phyloP scores from a whole-genome alignment of 1,284 basidiomycete genomes.

The Fomes fomentarius region DNA sequence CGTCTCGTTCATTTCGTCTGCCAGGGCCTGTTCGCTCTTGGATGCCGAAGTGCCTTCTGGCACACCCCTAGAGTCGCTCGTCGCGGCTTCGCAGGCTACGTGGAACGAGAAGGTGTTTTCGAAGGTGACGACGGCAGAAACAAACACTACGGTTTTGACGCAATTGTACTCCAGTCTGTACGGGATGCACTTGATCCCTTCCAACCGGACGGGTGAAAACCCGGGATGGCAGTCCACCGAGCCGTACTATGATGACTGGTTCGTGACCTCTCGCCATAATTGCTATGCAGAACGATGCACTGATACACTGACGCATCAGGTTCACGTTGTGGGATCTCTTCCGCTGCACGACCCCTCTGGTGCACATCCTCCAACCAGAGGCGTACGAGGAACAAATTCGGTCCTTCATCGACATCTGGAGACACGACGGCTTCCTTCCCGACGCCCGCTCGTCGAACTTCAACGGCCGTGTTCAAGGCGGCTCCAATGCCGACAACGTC shows the following conservation, averaged over 20 bases:
- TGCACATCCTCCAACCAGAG: background rate
- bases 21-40: background rate
- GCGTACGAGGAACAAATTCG: background rate
- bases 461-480: background rate
- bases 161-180: background rate
- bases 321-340: background rate
- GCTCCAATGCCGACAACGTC: background rate
- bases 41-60: background rate
- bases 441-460: background rate
- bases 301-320: too few species aligned
- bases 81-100: background rate
- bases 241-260: background rate
- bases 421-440: background rate
- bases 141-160: background rate
- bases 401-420: background rate
- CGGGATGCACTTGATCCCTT: background rate
- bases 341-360: background rate
- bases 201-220: background rate
- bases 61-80: background rate
- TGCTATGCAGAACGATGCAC: too few species aligned
- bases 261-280: too few species aligned
- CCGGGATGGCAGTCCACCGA: background rate
- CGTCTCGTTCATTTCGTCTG: too few species aligned
- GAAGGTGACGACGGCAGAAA: background rate
- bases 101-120: background rate